Evolutionary conservation across 1,284 basidiomycete species (phyloP).

Genomic region (Neotropicomus parvogracilis): DNA sequence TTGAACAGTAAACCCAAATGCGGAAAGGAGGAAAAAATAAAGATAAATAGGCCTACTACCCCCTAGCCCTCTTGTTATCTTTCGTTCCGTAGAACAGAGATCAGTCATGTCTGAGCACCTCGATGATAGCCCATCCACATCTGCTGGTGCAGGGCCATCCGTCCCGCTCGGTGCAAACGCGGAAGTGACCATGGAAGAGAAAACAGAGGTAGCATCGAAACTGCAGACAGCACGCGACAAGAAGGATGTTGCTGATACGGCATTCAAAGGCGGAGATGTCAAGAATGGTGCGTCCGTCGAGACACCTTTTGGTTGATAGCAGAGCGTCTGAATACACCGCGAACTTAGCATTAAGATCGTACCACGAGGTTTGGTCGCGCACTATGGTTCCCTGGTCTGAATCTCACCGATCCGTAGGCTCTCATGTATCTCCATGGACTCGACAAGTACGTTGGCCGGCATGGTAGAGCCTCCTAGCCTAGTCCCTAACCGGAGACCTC

Average conservation of each 20-base stretch:
- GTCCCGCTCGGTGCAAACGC: constrained; percentile 24
- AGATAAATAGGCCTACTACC: constrained; percentile 23
- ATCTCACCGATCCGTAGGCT: constrained; percentile 40
- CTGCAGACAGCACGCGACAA: constrained; percentile 58
- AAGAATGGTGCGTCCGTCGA: constrained; percentile 49
- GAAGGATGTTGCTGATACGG: constrained; percentile 71
- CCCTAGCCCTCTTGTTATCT: neutral
- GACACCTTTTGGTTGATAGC: neutral
- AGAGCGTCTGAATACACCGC: constrained; percentile 10
- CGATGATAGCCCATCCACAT: neutral
- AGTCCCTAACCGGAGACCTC: neutral
- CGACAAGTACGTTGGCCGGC: constrained; percentile 51
- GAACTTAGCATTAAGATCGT: constrained; percentile 54
- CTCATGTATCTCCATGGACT: constrained; percentile 67
- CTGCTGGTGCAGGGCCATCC: constrained; percentile 3
- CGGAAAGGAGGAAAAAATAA: constrained; percentile 19
- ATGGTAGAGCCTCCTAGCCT: neutral
- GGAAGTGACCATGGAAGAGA: constrained; percentile 23
- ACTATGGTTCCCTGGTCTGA: neutral
- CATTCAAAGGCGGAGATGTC: constrained; percentile 65
- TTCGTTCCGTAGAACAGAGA: neutral
- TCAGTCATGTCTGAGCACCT: constrained; percentile 16
- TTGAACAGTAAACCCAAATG: constrained; percentile 4
- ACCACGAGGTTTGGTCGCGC: constrained; percentile 53
- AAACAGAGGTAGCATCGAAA: constrained; percentile 42